Base-by-base conservation (phyloP, 805 yeast genomes). In the Komagataella mondaviorum region DNA sequence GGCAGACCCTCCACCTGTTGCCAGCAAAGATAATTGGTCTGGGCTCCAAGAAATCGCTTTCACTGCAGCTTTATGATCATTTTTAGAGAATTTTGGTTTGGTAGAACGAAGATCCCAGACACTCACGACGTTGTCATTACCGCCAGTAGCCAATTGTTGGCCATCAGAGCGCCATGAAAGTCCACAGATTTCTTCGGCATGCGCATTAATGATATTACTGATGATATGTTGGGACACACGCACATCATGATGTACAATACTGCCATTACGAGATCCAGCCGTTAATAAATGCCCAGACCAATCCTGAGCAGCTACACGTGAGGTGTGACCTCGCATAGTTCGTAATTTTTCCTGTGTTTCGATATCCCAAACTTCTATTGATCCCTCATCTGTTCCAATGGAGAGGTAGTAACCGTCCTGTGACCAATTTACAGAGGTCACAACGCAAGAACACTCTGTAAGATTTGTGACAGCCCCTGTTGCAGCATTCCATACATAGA, bases 11-110 rank as follows among this genome's bases (percentile, higher is more conserved):
- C 99, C 99, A 6, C 98, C 99, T 3, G 96, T 85, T n/a, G 97
- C 97, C 50, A 91, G 72, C 51, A 90, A 67, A 54, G 85, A 83
- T 30, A 70, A 70, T 58, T 88, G 91, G 63, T 84, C 84, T 1
- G 98, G 98, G 62, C 95, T 85, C 96, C 97, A 91, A 6, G 91
- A 81, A 49, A 93, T 65, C 1, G 98, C 97, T 67, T 93, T 93
- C 4, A 91, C 96, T 0, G 98, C 98, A 0, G 98, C 96, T 30
- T 78, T 83, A 67, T 91, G 99, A 51, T 80, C 78, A 16, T 83
- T 77, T 63, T 89, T 87, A 12, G 83, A 72, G 63, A 83, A 87
- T 55, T 81, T 76, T 2, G 98, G 96, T 23, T 70, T 62, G 4
- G 71, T 59, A 1, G 80, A 72, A 56, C 96, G 75, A 2, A 85